phyloP scores from a whole-genome alignment of 805 yeast species.

The Wickerhamiella australiensis region DNA sequence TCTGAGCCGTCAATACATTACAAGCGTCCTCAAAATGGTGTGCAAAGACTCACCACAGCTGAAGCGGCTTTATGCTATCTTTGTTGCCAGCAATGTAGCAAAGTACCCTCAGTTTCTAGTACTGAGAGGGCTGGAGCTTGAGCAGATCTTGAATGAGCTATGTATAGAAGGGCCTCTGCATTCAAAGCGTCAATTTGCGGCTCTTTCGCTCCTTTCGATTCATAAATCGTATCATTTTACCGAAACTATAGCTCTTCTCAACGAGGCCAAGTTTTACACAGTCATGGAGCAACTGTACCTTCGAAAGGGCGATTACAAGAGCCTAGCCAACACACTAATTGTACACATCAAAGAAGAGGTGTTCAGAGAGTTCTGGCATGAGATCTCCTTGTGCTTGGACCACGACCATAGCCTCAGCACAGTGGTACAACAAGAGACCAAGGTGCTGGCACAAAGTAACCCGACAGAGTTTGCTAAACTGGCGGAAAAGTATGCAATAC shows the following conservation, averaged over 20 bases:
- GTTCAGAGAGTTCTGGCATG: not conserved
- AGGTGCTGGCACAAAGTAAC: not conserved
- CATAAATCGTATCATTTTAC: constrained; percentile 49
- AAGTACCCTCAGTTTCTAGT: constrained; percentile 76
- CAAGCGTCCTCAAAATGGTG: not conserved
- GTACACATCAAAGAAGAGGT: not conserved
- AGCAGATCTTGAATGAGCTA: constrained; percentile 37
- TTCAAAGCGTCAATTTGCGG: constrained; percentile 53
- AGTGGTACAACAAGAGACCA: not conserved
- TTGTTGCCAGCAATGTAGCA: constrained; percentile 68
- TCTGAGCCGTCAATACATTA: not conserved
- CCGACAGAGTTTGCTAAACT: constrained; percentile 1
- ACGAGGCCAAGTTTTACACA: constrained; percentile 42
- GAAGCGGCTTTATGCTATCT: constrained; percentile 41
- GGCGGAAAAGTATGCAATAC: constrained; percentile 6
- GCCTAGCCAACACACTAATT: constrained; percentile 6
- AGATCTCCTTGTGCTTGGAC: not conserved
- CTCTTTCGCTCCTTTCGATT: constrained; percentile 56
- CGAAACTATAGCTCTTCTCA: constrained; percentile 39
- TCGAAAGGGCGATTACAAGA: constrained; percentile 8
- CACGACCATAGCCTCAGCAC: not conserved
- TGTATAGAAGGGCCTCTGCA: constrained; percentile 29
- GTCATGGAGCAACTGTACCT: constrained; percentile 49
- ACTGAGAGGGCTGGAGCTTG: constrained; percentile 48
- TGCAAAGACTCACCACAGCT: constrained; percentile 17